Conservation (phyloP, 495 filamentous ascomycete genomes). For the Aspergillus conjunctus region DNA sequence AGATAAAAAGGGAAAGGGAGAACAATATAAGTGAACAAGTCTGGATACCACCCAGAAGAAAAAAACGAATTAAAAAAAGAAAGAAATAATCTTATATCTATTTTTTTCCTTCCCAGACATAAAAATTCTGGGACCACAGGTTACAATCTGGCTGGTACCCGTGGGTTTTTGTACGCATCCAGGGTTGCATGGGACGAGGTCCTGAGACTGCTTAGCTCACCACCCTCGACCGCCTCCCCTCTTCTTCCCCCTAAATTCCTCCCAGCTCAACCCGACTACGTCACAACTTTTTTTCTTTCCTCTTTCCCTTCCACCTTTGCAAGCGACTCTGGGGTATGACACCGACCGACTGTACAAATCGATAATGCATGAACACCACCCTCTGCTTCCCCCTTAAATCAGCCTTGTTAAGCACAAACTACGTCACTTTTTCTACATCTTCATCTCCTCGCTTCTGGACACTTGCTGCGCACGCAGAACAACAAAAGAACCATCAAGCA, state of each 20-base stretch:
- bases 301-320: constrained; percentile 23
- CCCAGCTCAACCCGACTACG: constrained; percentile 37
- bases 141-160: constrained; percentile 26
- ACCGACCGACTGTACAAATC: neutral
- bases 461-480: constrained; percentile 1
- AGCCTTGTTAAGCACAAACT: constrained; percentile 7
- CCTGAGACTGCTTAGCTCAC: constrained; percentile 27
- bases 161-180: constrained; percentile 30
- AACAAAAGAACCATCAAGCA: constrained; percentile 14
- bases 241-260: constrained; percentile 29
- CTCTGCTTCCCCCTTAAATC: constrained; percentile 12
- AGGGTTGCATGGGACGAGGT: constrained; percentile 30
- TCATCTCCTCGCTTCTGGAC: constrained; percentile 7
- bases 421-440: constrained; percentile 19
- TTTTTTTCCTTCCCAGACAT: neutral
- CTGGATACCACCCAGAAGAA: constrained; percentile 17
- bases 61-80: constrained; percentile 8
- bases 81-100: neutral
- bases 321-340: constrained; percentile 18
- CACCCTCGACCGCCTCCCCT: constrained; percentile 31
- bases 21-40: constrained; percentile 1
- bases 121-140: constrained; percentile 5
- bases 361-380: constrained; percentile 15
- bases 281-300: constrained; percentile 37
- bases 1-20: constrained; percentile 7